These are phyloP conservation scores for Telfairia occidentalis DNA, from an alignment of 331 rosid species.

Conservation along the genomic window DNA sequence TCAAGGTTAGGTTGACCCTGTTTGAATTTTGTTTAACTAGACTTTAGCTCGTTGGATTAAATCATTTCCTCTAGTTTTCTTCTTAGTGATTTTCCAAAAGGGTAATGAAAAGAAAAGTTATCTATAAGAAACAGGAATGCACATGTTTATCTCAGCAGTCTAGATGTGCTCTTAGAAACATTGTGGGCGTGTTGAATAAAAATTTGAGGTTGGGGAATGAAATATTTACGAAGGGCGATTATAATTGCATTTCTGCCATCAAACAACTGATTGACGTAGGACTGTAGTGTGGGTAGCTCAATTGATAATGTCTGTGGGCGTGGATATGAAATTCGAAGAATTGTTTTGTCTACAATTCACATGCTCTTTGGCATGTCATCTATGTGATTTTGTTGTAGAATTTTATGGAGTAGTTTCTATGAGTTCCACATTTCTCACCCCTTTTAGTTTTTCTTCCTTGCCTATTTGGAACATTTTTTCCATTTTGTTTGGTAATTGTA, in stretches of 20 bases:
- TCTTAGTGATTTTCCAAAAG: no score
- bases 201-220: background rate
- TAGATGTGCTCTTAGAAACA: background rate
- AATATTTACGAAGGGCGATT: background rate
- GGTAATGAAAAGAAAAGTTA: no score
- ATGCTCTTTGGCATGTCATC: background rate
- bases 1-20: background rate
- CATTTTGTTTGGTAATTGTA: background rate
- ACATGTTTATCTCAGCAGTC: background rate
- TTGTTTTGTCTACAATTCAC: background rate
- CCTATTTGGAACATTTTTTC: background rate
- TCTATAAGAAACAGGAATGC: background rate
- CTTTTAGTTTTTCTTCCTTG: background rate
- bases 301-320: background rate
- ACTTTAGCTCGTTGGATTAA: background rate
- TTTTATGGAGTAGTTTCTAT: background rate
- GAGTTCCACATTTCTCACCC: background rate
- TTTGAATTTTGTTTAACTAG: background rate
- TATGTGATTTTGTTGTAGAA: background rate
- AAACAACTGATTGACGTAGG: background rate
- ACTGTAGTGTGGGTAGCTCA: background rate
- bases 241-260: background rate
- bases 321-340: background rate
- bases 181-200: background rate
- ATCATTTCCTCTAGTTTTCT: no score